Base-by-base conservation (phyloP, 345 rosid genomes). In the Erysimum cheiranthoides region DNA sequence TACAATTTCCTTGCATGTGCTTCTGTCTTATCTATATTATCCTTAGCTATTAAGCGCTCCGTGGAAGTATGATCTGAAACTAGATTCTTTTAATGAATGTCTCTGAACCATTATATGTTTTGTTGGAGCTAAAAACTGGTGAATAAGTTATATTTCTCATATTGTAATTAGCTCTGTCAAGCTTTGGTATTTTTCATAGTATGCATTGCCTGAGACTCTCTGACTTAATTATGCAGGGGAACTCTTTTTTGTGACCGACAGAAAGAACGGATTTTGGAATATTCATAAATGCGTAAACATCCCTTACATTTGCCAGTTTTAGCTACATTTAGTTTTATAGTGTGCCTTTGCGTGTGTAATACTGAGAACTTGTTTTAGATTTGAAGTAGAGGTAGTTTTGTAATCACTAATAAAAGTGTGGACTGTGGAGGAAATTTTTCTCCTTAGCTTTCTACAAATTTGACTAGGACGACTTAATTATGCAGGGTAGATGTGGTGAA, bases 181-280 rank as follows among this genome's bases (percentile, higher is more conserved):
- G 28, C 43, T 61, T 35, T 45, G n/a, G 12, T 46, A 62, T 51
- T 16, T 39, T 31, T 52, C 10, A 25, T 39, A 14, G 12, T 35
- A 35, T 30, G 6, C 10, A 8, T 11, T 78, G 40, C n/a, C 73
- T 54, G 46, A 58, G 50, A 51, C 59, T 31, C 50, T 27, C 65
- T 10, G 61, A 18, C 42, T 12, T 65, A 39, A 8, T 66, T 67
- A 18, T 89, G 84, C 96, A 92, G 98, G 97, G 47, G 96, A 94
- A 76, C 88, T 94, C 31, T 92, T 84, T 79, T 94, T 94, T 68
- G 79, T 89, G 63, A 86, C 88, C 12, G 97, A 94, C 81, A 84
- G 92, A 75, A 73, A 84, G 69, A 86, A 71, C 61, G 96, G 99
- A 80, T 94, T 88, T 80, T 94, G 99, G 99, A 94, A 94, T 80